A percentile compares a stretch with the other conserved stretches of the same genome.
Conservation (phyloP, 306 rosid genomes). For the Gynostemma pentaphyllum region DNA sequence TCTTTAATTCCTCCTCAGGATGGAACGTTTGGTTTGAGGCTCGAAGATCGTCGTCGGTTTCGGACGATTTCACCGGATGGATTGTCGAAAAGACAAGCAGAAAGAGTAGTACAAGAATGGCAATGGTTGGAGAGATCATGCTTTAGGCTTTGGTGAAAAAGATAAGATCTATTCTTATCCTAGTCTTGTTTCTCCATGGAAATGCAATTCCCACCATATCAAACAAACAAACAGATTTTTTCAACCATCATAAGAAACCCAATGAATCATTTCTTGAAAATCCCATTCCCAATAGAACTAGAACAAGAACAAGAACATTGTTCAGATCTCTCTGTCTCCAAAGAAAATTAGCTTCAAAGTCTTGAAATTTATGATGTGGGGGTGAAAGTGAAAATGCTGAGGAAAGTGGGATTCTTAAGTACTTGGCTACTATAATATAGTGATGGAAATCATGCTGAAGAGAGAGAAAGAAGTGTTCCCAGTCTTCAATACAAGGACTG, state of each 20-base stretch:
- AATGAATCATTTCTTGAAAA: no score
- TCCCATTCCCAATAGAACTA: no score
- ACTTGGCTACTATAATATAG: slow-evolving; percentile 29
- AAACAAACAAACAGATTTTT: neutral
- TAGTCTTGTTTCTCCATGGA: slow-evolving; percentile 19
- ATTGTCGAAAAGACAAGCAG: slow-evolving; percentile 4
- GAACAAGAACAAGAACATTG: no score
- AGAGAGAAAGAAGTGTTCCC: slow-evolving; percentile 44
- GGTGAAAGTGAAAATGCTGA: no score
- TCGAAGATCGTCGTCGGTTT: neutral
- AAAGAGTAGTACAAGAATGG: neutral
- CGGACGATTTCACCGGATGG: neutral
- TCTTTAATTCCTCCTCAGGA: slow-evolving; percentile 7
- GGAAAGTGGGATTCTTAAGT: slow-evolving; percentile 47
- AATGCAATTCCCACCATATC: slow-evolving; percentile 22
- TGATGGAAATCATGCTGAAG: slow-evolving; percentile 56
- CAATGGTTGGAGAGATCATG: slow-evolving; percentile 25
- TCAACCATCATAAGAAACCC: no score
- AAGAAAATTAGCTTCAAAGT: no score
- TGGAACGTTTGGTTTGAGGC: slow-evolving; percentile 11
- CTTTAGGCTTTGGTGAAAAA: slow-evolving; percentile 20
- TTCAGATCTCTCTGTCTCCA: no score
- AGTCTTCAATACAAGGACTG: slow-evolving; percentile 94
- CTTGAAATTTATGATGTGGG: no score
- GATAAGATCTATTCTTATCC: slow-evolving; percentile 22